A percentile compares a stretch with the other conserved stretches of the same genome.
These are phyloP conservation scores for Simplicillium aogashimaense DNA, from an alignment of 2,329 filamentous ascomycete species.

Conservation along the genomic window DNA sequence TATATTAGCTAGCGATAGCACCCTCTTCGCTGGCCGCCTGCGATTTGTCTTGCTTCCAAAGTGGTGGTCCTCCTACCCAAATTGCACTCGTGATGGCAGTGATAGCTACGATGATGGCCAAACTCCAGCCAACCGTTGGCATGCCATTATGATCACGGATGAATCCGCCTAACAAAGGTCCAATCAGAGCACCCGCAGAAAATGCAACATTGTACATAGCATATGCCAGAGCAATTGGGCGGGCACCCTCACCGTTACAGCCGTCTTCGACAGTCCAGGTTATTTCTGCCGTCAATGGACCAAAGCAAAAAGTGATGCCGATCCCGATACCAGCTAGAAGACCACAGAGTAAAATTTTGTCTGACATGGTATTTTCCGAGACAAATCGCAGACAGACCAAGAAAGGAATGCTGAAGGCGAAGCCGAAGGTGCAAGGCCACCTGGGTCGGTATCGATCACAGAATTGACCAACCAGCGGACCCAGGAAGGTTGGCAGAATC, in stretches of 20 bases:
- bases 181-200: conserved; percentile 19
- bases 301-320: conserved; percentile 18
- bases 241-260: conserved; percentile 9
- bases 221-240: conserved; percentile 23
- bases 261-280: conserved; percentile 17
- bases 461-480: conserved; percentile 18
- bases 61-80: conserved; percentile 16
- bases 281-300: conserved; percentile 24
- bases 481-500: conserved; percentile 18
- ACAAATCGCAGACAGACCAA: conserved; percentile 23
- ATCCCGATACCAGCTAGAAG: conserved; percentile 20
- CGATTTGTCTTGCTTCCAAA: too few species aligned
- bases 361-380: conserved; percentile 14
- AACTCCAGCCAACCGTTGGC: conserved; percentile 20
- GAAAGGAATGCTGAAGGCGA: conserved; percentile 21
- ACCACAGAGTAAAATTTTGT: conserved; percentile 21
- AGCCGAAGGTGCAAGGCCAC: conserved; percentile 21
- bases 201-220: conserved; percentile 25
- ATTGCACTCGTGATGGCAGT: conserved; percentile 16
- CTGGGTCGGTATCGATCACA: conserved; percentile 23
- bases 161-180: conserved; percentile 23
- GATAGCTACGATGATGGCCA: conserved; percentile 17
- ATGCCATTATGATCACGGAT: conserved; percentile 21
- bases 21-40: too few species aligned
- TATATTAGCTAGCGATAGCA: too few species aligned